Percentiles rank a stretch among this genome's conserved stretches.
Conservation (phyloP, 148 eudicot species). For the Simmondsia chinensis region DNA sequence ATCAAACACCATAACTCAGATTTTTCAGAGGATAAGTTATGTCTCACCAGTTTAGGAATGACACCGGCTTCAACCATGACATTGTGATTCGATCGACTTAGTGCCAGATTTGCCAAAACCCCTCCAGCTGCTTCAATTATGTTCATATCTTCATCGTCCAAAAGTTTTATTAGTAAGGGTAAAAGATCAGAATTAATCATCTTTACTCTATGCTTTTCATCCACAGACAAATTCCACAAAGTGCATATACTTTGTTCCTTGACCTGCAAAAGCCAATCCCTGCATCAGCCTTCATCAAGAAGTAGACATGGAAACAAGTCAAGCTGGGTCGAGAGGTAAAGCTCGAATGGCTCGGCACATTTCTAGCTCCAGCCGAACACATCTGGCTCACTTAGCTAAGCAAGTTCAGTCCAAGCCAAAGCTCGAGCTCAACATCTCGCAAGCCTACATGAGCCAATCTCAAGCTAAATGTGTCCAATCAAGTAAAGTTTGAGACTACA, state of each 20-base stretch:
- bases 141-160: slow-evolving; percentile 65
- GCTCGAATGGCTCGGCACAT: too few relatives aligned
- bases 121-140: slow-evolving; percentile 73
- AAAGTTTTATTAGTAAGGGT: slow-evolving; percentile 50
- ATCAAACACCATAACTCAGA: too few relatives aligned
- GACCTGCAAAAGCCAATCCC: slow-evolving; percentile 41
- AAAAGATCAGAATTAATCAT: slow-evolving; percentile 52
- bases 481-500: too few relatives aligned
- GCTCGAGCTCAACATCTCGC: too few relatives aligned
- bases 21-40: slow-evolving; percentile 3
- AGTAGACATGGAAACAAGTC: too few relatives aligned
- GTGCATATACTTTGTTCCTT: slow-evolving; percentile 75
- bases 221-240: slow-evolving; percentile 74
- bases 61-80: slow-evolving; percentile 71
- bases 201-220: slow-evolving; percentile 51
- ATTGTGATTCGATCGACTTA: slow-evolving; percentile 42
- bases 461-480: too few relatives aligned
- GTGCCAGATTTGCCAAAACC: slow-evolving; percentile 69
- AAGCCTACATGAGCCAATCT: too few relatives aligned
- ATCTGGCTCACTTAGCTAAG: too few relatives aligned
- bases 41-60: slow-evolving; percentile 70
- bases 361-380: too few relatives aligned
- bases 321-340: too few relatives aligned
- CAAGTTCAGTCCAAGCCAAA: too few relatives aligned
- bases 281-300: too few relatives aligned